A percentile compares a stretch with the other conserved stretches of the same genome.
These are phyloP conservation scores for Chlorella variabilis DNA, from an alignment of 163 green algal genomes.

Conservation along the genomic window DNA sequence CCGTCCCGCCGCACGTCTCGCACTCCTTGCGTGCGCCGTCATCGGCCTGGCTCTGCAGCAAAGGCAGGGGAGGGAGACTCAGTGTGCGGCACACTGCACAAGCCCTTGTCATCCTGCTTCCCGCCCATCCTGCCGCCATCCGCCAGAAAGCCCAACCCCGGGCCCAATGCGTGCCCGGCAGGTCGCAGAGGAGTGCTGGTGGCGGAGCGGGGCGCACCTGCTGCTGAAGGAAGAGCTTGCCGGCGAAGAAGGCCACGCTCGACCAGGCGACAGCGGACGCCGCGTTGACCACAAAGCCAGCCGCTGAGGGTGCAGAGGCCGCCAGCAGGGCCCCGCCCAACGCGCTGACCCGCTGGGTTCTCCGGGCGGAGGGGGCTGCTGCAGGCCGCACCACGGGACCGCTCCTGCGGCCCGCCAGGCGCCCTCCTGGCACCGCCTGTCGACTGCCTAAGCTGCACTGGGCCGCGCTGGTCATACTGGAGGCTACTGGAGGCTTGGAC, in stretches of 20 bases:
- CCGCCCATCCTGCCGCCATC: too few relatives aligned
- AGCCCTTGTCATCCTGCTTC: too few relatives aligned
- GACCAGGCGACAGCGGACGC: conserved; percentile 26
- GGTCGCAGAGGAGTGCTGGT: too few relatives aligned
- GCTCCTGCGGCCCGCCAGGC: neutral
- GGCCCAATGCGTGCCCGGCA: too few relatives aligned
- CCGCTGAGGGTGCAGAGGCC: neutral
- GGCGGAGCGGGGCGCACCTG: too few relatives aligned
- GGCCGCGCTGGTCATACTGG: too few relatives aligned
- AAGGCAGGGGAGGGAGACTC: too few relatives aligned
- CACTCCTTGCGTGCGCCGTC: neutral
- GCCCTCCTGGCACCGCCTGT: neutral
- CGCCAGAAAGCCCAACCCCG: too few relatives aligned
- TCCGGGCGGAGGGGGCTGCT: neutral
- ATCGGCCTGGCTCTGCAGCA: conserved; percentile 1
- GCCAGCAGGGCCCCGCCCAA: neutral
- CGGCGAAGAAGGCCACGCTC: conserved; percentile 2
- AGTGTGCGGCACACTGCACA: too few relatives aligned
- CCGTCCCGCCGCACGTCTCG: conserved; percentile 13
- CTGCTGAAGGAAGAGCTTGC: conserved; percentile 20
- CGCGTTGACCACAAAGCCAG: conserved; percentile 9
- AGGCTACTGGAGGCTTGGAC: too few relatives aligned
- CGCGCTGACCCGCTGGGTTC: neutral
- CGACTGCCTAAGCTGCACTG: neutral
- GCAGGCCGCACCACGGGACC: neutral